Evolutionary conservation across 306 rosid species (phyloP), one percentile per base, ranked within the genome.

Genomic region (Trifolium fragiferum): DNA sequence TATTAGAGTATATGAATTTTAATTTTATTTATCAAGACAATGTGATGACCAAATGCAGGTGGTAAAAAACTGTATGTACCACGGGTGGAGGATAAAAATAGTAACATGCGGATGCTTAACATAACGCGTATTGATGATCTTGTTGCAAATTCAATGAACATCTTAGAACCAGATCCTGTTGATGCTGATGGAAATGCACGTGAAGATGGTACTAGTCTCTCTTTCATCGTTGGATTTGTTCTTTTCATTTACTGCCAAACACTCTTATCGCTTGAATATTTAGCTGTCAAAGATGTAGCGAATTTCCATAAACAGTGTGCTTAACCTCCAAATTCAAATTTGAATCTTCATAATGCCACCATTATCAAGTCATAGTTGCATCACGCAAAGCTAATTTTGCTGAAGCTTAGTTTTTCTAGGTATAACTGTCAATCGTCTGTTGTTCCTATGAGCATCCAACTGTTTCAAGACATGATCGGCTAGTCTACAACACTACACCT

Each of bases 1-100:
- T 76, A 14, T 4, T 54, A 40, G 21, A 37, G 20, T 76, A 54
- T 53, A 66, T 50, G 75, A 79, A 13, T 66, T 47, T 66, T 80
- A 79, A 13, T 66, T 47, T 66, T 80, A 44, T 21, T 49, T 72
- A 12, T 81, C 67, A 79, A 81, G 84, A 79, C 68, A 78, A 79
- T 86, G 84, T 81, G 84, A 81, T 10, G 40, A 37, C 40, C 27
- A 63, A 70, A 57, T 75, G 80, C 86, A 80, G 80, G 76, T 53
- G 83, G 79, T 20, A 91, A 87, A 74, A 87, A 76, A 82, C 87
- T 85, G 1, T 85, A 88, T 81, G 99, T 94, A 55, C 97, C 97
- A 3, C 82, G 96, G 8, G 99, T 94, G 81, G 99, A 92, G 89
- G 96, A 94, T 86, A 94, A 87, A 83, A 90, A 94, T 62, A 84